These are phyloP conservation scores for Fusarium newnesense DNA, from an alignment of 2,329 filamentous ascomycete species.

Conservation along the genomic window DNA sequence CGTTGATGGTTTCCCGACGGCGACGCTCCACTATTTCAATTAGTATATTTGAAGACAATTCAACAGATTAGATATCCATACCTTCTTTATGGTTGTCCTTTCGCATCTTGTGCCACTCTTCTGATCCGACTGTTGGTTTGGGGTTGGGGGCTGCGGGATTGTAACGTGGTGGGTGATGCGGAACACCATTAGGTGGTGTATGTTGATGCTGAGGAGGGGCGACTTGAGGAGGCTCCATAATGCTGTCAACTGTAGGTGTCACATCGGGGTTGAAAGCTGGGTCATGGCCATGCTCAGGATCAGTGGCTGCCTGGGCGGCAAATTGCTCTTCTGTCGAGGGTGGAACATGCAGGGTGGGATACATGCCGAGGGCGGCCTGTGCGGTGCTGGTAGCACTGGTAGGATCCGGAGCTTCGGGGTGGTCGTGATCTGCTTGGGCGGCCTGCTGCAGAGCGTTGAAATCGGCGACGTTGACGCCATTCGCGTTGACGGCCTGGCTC, in stretches of 20 bases:
- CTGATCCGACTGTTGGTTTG: constrained; percentile 93
- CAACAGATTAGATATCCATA: constrained; percentile 55
- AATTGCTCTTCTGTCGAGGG: constrained; percentile 69
- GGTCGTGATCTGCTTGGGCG: constrained; percentile 58
- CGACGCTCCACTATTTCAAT: constrained; percentile 83
- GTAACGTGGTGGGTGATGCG: constrained; percentile 48
- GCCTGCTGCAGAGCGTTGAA: constrained; percentile 68
- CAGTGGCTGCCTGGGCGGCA: constrained; percentile 59
- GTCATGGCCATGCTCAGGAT: constrained; percentile 50
- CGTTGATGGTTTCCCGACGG: constrained; percentile 97
- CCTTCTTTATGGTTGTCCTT: constrained; percentile 99
- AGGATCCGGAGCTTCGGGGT: constrained; percentile 60
- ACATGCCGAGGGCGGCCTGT: constrained; percentile 69
- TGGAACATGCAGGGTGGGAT: constrained; percentile 68
- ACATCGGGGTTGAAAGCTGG: constrained; percentile 47
- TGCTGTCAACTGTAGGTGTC: constrained; percentile 45
- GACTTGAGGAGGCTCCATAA: constrained; percentile 44
- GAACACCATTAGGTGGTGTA: constrained; percentile 54
- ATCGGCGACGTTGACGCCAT: constrained; percentile 62
- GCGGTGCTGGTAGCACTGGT: constrained; percentile 68
- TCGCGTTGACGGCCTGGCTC: constrained; percentile 51
- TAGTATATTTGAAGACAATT: constrained; percentile 22
- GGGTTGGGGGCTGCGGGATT: constrained; percentile 55
- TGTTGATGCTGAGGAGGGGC: constrained; percentile 45
- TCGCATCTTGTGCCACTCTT: constrained; percentile 97